Evolutionary conservation across 1,284 basidiomycete species (phyloP).

Genomic region (Sporisorium scitamineum): DNA sequence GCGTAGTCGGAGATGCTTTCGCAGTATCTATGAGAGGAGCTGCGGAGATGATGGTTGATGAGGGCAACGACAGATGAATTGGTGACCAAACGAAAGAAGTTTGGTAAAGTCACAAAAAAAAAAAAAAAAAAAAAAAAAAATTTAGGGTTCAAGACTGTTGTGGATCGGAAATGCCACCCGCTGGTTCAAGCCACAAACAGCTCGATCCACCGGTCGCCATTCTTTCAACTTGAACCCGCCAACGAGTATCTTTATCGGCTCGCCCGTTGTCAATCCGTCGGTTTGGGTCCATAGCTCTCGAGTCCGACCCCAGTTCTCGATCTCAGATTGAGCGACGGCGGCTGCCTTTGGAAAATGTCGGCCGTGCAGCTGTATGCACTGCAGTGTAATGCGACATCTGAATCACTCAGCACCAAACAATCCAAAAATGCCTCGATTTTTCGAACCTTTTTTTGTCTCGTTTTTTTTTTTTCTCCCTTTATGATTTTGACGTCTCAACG

Average conservation of each 20-base stretch:
- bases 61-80: background rate
- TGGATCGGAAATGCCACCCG: background rate
- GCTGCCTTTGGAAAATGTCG: background rate
- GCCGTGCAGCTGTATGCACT: slow-evolving; percentile 9
- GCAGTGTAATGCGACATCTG: slow-evolving; percentile 18
- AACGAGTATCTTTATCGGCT: background rate
- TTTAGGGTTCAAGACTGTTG: background rate
- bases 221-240: background rate
- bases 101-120: background rate
- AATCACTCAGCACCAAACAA: slow-evolving; percentile 1
- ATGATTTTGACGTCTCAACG: background rate
- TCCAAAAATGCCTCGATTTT: background rate
- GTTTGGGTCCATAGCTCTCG: background rate
- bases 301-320: background rate
- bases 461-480: background rate
- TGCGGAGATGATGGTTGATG: background rate
- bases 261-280: background rate
- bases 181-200: background rate
- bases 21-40: background rate
- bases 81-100: background rate
- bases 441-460: background rate
- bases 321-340: background rate
- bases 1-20: too few species aligned
- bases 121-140: background rate
- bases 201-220: background rate